Conservation (phyloP, 805 yeast species). For the Saturnispora silvae region DNA sequence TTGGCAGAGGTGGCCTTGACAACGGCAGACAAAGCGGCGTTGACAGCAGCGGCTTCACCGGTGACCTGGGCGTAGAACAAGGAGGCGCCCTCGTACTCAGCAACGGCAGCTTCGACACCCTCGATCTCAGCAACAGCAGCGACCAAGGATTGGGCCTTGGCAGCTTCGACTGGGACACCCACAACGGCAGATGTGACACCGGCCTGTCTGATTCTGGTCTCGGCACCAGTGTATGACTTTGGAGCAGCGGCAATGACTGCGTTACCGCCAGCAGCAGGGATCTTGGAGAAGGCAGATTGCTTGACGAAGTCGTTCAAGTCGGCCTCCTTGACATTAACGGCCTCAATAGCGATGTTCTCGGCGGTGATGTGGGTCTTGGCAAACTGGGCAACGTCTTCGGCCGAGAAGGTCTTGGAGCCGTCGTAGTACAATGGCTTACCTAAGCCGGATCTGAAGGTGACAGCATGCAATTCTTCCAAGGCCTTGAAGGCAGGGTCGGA, state of each 20-base stretch:
- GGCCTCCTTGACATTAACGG: slow-evolving; percentile 58
- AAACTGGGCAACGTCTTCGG: slow-evolving; percentile 56
- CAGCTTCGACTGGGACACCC: slow-evolving; percentile 61
- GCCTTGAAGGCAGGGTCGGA: slow-evolving; percentile 49
- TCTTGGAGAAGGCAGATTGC: slow-evolving; percentile 52
- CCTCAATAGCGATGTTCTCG: slow-evolving; percentile 61
- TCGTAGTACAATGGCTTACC: slow-evolving; percentile 76
- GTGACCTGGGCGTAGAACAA: slow-evolving; percentile 64
- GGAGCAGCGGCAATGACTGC: slow-evolving; percentile 28
- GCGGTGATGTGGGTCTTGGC: slow-evolving; percentile 60
- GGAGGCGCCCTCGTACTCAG: slow-evolving; percentile 68
- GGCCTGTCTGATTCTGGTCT: slow-evolving; percentile 51
- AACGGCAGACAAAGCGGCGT: slow-evolving; percentile 51
- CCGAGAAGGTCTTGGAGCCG: slow-evolving; percentile 43
- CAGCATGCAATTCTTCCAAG: slow-evolving; percentile 65
- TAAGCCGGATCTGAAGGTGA: slow-evolving; percentile 77
- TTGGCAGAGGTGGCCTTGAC: slow-evolving; percentile 36
- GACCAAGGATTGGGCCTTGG: slow-evolving; percentile 59
- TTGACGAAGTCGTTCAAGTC: slow-evolving; percentile 61
- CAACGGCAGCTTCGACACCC: slow-evolving; percentile 37
- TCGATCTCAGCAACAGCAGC: slow-evolving; percentile 47
- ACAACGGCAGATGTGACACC: slow-evolving; percentile 67
- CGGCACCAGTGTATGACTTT: slow-evolving; percentile 50
- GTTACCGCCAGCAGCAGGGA: slow-evolving; percentile 47
- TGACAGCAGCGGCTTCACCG: slow-evolving; percentile 44